Base-by-base conservation (phyloP, 106 monocot genomes). In the Dioscorea dumetorum region DNA sequence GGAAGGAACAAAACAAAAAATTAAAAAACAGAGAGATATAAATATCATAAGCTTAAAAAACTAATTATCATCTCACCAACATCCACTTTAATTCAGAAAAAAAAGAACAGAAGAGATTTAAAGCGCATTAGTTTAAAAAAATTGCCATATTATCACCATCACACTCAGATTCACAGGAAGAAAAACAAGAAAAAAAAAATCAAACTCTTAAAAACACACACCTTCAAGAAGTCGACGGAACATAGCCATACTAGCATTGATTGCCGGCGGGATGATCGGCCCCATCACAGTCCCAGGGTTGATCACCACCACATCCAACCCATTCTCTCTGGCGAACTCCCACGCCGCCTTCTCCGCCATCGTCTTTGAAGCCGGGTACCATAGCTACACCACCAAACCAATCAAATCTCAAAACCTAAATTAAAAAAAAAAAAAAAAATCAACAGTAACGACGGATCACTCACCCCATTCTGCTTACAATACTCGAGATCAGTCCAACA, bases 241-340 rank as follows among this genome's bases (percentile, higher is more conserved):
- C 73, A 91, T 79, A 15, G 49, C 20, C 88, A 95, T 91, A 73
- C 91, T 91, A 34, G 88, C 85, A 70, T 81, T 86, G 73, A 86
- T 72, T 14, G 60, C 18, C 20, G 95, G 88, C 5, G 88, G 95
- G 49, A 95, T 81, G 28, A 91, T 71, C 1, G 82, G 91, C 2
- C 95, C 95, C 83, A 86, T 73, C 19, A 91, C 95, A 1, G 88
- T 91, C 17, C 95, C 95, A 0, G 95, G 91, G 68, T 95, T 95
- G 57, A 95, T 24, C 51, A 88, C 88, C 59, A 95, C 95, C 58
- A 95, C 73, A 59, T 95, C 86, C 32, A 95, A 13, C 2, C 73
- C 82, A 68, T 82, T 86, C 70, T 86, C 88, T 71, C 78, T 72
- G 21, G 86, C 77, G 58, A 91, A 95, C 54, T 88, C 82, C 95